Percentiles rank a stretch among this genome's conserved stretches.
These are phyloP conservation scores for Penicillium manginii DNA, from an alignment of 495 filamentous ascomycete species.

Conservation along the genomic window DNA sequence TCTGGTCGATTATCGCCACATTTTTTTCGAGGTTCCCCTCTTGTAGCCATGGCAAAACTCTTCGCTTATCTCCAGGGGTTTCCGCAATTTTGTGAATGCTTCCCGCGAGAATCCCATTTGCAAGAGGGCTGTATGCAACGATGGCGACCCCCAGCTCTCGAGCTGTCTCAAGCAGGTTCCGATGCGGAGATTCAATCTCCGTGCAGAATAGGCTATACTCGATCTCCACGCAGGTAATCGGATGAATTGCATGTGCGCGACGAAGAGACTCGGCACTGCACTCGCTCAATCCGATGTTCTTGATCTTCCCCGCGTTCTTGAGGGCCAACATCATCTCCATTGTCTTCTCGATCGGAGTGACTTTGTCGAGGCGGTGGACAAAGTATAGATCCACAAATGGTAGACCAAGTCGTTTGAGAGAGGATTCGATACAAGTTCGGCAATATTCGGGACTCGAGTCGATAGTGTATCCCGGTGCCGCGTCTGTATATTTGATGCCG, in stretches of 20 bases:
- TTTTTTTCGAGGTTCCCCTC: conserved; percentile 58
- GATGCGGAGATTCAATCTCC: conserved; percentile 59
- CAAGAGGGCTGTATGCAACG: conserved; percentile 65
- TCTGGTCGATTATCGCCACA: conserved; percentile 44
- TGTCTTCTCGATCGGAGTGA: conserved; percentile 66
- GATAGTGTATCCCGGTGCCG: conserved; percentile 27
- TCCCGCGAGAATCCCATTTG: conserved; percentile 59
- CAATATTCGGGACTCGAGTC: conserved; percentile 59
- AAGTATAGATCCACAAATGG: conserved; percentile 66
- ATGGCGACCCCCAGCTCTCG: conserved; percentile 67
- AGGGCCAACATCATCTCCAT: conserved; percentile 54
- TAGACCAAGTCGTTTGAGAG: conserved; percentile 53
- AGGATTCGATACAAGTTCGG: conserved; percentile 50
- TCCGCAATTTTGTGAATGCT: conserved; percentile 48
- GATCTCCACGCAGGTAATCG: conserved; percentile 65
- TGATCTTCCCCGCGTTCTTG: conserved; percentile 60
- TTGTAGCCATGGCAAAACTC: conserved; percentile 48
- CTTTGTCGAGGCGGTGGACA: conserved; percentile 47
- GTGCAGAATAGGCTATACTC: conserved; percentile 64
- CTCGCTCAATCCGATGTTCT: conserved; percentile 63
- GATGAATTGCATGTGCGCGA: conserved; percentile 62
- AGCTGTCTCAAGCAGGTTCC: conserved; percentile 54
- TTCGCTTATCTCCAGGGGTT: conserved; percentile 42
- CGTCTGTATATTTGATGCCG: conserved; percentile 34
- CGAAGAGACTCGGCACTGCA: conserved; percentile 60